Evolutionary conservation across 2,329 filamentous ascomycete species (phyloP), one percentile per base, ranked within the genome.

Genomic region (Periconia digitata): DNA sequence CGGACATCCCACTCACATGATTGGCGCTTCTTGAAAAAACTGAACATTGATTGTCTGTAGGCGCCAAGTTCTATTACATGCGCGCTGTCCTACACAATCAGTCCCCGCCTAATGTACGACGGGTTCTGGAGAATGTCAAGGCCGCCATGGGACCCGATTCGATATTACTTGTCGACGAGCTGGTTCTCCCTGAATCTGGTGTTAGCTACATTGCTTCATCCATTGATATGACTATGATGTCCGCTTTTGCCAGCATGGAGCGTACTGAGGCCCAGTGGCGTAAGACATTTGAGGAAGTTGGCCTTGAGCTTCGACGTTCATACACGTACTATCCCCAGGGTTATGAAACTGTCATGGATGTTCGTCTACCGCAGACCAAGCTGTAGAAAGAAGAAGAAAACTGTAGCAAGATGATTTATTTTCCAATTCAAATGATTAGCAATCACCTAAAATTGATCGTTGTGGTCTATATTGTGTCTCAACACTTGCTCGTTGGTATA

Each of bases 121-220:
- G 47, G 8, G 73, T 78, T 6, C 64, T 78, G 10, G 47, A 49
- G 10, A 63, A 70, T 13, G 50, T 72, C 10, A 51, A 51, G 1
- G 49, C 59, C 0, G 73, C 73, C 2, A 65, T 76, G 59, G 59
- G 50, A 1, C 46, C 56, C 0, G 63, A 69, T 3, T 75, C 73
- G 1, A 55, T 60, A 13, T 63, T 78, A 18, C 50, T 78, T 18
- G 71, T 78, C 43, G 71, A 75, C 45, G 76, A 78, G n/a, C 35
- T 73, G 21, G 70, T 77, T 3, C 38, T 77, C 8, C 72, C 73
- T 1, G 57, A 74, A 22, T 53, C 38, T 4, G 63, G 64, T 3
- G 69, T 63, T 2, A 58, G 64, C 23, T 70, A 59, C 57, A 53
- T 67, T 35, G 61, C 70, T 1, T 53, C 68, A 1, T 55, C 59